Percentiles rank a stretch among this genome's conserved stretches.
Conservation (phyloP, 2,329 filamentous ascomycete genomes). For the Clonostachys solani region DNA sequence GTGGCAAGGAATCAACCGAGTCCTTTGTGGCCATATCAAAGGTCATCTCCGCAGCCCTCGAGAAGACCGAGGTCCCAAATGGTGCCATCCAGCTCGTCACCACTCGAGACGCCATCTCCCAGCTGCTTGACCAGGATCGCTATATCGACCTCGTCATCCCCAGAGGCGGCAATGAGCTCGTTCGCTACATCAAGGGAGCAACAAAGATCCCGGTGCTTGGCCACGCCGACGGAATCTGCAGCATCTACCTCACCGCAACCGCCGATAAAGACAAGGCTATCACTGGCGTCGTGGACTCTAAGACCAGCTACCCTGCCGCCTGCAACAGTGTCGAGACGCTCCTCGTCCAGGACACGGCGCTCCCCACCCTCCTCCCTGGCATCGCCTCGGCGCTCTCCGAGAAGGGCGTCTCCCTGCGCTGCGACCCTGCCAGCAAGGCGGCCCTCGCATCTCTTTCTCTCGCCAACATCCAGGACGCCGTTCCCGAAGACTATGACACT, state of each 20-base stretch:
- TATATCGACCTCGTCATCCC: conserved; percentile 96
- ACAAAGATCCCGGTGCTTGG: conserved; percentile 95
- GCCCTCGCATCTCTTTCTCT: conserved; percentile 49
- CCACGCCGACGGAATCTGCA: conserved; percentile 91
- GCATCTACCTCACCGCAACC: conserved; percentile 76
- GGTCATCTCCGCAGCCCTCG: conserved; percentile 76
- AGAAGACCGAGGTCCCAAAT: conserved; percentile 71
- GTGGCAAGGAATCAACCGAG: conserved; percentile 90
- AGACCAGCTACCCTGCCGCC: conserved; percentile 90
- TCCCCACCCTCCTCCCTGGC: conserved; percentile 62
- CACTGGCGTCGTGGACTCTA: conserved; percentile 81
- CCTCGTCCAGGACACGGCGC: conserved; percentile 70
- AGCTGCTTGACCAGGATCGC: conserved; percentile 79
- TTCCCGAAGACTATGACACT: conserved; percentile 72
- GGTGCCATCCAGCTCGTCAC: conserved; percentile 90
- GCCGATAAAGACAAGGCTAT: conserved; percentile 70
- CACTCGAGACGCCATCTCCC: conserved; percentile 83
- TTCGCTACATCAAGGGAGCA: conserved; percentile 82
- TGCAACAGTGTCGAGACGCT: conserved; percentile 95
- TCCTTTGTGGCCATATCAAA: conserved; percentile 91
- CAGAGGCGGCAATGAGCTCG: conserved; percentile 83
- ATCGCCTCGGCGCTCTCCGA: conserved; percentile 71
- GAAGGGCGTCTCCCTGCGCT: conserved; percentile 78
- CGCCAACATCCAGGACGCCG: conserved; percentile 56
- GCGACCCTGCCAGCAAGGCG: conserved; percentile 66